phyloP scores from a whole-genome alignment of 208 protist genomes.

The Trypanosoma boissoni region DNA sequence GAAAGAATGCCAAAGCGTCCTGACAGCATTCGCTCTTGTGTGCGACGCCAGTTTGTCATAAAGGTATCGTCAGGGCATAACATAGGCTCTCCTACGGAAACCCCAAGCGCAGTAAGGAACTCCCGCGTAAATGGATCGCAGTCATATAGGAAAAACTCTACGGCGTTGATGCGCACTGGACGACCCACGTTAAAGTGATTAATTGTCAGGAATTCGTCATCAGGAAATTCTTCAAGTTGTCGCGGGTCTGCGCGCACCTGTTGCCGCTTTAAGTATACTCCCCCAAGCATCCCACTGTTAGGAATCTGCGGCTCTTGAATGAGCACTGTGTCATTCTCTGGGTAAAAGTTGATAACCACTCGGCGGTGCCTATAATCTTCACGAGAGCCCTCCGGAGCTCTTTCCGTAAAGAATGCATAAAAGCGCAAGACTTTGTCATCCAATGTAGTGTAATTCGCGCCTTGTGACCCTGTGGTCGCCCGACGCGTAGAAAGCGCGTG shows the following conservation, averaged over 20 bases:
- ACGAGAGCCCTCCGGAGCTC: constrained; percentile 79
- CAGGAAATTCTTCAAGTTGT: constrained; percentile 77
- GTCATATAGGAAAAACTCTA: constrained; percentile 93
- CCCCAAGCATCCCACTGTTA: constrained; percentile 95
- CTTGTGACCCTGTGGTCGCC: constrained; percentile 15
- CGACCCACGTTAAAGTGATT: constrained; percentile 93
- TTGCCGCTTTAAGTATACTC: constrained; percentile 91
- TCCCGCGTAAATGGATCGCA: constrained; percentile 92
- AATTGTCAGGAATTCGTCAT: constrained; percentile 78
- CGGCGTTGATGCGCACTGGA: constrained; percentile 87
- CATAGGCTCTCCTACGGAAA: constrained; percentile 51
- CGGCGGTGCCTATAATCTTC: constrained; percentile 90
- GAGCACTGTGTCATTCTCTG: constrained; percentile 93
- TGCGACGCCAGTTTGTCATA: constrained; percentile 49
- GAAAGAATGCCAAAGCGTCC: constrained; percentile 64
- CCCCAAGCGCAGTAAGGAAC: constrained; percentile 81
- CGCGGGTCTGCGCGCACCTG: constrained; percentile 68
- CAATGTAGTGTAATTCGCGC: constrained; percentile 65
- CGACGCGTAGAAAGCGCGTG: constrained; percentile 37
- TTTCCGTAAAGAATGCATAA: constrained; percentile 94
- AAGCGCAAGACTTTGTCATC: constrained; percentile 95
- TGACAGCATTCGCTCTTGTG: constrained; percentile 47
- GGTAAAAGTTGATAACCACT: constrained; percentile 92
- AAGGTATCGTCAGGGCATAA: constrained; percentile 70
- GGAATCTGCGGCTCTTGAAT: constrained; percentile 90